Evolutionary conservation across 305 asterid species (phyloP), one percentile per base, ranked within the genome.

Genomic region (Fraxinus xanthoxyloides): DNA sequence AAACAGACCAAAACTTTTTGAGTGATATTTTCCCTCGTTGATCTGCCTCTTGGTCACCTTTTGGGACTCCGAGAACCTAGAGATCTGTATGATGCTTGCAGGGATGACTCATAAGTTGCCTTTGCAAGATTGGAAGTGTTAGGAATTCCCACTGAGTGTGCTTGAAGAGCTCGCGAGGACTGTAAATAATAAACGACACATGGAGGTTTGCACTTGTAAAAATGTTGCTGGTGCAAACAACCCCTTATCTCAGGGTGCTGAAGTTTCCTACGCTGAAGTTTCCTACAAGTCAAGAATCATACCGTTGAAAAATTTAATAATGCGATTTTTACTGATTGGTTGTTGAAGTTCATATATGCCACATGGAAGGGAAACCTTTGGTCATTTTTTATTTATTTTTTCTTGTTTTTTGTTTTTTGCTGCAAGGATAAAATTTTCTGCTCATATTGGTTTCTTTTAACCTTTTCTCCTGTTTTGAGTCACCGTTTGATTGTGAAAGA

Each of bases 1-100:
- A 51, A 31, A 76, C 63, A 80, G 5, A 38, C 88, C 80, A 78
- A 81, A 83, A 89, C 82, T 69, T 78, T 82, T 77, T 79, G 89
- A 87, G 75, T 76, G 21, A 24, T 54, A 72, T 78, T 54, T 77
- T 15, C 82, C 65, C 7, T n/a, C 56, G 70, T 72, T 63, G 75
- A 73, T 38, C 51, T 32, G 34, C 73, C 32, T 38, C 69, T 80
- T 69, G 69, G 51, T 63, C 70, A 59, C 72, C 17, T 75, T 75
- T 10, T 17, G 70, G 84, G 78, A 54, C 56, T 19, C 75, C 21
- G 15, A 48, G 74, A 28, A 32, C 74, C 36, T 7, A 67, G 28
- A 67, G 36, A 26, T 67, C 21, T 26, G 36, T 67, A 28, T 28
- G 36, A 26, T 26, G 74, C 76, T 36, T 13, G 82, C 79, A 59